phyloP scores from a whole-genome alignment of 1,284 basidiomycete species.

The Ceraceosorus bombacis region DNA sequence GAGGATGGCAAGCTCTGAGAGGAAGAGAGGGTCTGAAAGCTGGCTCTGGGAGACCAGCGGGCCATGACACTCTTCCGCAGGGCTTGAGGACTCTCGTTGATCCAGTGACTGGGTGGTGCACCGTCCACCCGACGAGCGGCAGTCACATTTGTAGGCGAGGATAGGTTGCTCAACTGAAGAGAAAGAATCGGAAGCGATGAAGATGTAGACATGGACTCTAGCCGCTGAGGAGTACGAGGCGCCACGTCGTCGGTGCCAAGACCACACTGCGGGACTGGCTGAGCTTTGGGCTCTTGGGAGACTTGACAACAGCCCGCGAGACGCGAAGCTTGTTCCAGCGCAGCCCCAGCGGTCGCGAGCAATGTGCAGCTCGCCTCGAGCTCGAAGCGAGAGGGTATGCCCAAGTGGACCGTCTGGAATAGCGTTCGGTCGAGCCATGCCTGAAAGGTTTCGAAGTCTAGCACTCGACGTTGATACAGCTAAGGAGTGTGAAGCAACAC shows the following conservation, averaged over 20 bases:
- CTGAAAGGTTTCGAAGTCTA: slow-evolving; percentile 7
- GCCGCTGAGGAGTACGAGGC: too few relatives aligned
- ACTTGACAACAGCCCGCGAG: neutral
- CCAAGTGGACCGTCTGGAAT: slow-evolving; percentile 24
- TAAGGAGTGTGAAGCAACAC: slow-evolving; percentile 4
- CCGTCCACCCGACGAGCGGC: too few relatives aligned
- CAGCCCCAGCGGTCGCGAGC: slow-evolving; percentile 23
- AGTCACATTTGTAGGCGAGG: neutral
- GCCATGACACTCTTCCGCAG: too few relatives aligned
- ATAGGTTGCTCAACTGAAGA: neutral
- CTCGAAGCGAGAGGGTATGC: slow-evolving; percentile 33
- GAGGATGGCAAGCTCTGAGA: too few relatives aligned
- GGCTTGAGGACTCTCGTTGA: neutral
- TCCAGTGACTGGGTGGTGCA: neutral
- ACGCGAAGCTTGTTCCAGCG: slow-evolving; percentile 16
- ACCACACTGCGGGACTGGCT: neutral
- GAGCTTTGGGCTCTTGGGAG: neutral
- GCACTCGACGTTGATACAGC: slow-evolving; percentile 12
- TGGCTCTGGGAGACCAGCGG: slow-evolving; percentile 17
- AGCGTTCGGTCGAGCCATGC: slow-evolving; percentile 35
- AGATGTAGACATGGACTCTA: neutral
- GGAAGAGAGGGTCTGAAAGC: too few relatives aligned
- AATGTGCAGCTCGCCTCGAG: slow-evolving; percentile 36
- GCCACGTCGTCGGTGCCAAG: too few relatives aligned
- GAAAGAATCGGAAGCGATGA: neutral